Base-by-base conservation (phyloP, 164 flowering plant species). In the Piper betle region DNA sequence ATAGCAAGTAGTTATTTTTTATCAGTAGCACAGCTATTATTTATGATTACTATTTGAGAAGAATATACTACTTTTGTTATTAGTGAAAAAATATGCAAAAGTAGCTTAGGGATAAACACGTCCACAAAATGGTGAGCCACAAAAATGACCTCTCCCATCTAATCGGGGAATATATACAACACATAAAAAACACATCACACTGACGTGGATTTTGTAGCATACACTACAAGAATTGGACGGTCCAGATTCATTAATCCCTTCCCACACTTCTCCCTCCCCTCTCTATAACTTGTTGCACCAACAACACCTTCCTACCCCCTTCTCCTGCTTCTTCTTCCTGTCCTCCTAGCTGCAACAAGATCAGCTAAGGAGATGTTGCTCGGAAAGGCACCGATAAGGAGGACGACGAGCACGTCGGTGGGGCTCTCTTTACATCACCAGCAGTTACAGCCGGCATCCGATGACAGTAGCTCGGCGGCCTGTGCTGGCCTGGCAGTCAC, bases 351-450 rank as follows among this genome's bases (percentile, higher is more conserved):
- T 25, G 19, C 56, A 48, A n/a, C 41, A 46, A 64, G 60, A 70
- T n/a, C n/a, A n/a, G n/a, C n/a, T n/a, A n/a, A n/a, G n/a, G n/a
- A 67, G 61, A 81, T 79, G 86, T 52, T 79, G 85, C 53, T 84
- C 66, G 90, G 90, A 1, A 87, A 87, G 82, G 59, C 88, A 20
- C 77, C 74, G 19, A 78, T 84, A 69, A 81, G 63, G 73, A 80
- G 87, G 64, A 87, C 91, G 1, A 77, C 84, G 5, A 87, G 87
- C 77, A 71, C 81, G 80, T 71, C 77, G 18, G 88, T 80, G n/a
- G n/a, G n/a, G 62, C 73, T 87, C 71, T 63, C 77, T 33, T 53
- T 83, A 4, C 84, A 85, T 75, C 72, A 75, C n/a, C 55, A 57
- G 37, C n/a, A 15, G 61, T 53, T 52, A 13, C 65, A 53, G 15